Conservation (phyloP, 2,329 filamentous ascomycete genomes). For the Claviceps sp. region DNA sequence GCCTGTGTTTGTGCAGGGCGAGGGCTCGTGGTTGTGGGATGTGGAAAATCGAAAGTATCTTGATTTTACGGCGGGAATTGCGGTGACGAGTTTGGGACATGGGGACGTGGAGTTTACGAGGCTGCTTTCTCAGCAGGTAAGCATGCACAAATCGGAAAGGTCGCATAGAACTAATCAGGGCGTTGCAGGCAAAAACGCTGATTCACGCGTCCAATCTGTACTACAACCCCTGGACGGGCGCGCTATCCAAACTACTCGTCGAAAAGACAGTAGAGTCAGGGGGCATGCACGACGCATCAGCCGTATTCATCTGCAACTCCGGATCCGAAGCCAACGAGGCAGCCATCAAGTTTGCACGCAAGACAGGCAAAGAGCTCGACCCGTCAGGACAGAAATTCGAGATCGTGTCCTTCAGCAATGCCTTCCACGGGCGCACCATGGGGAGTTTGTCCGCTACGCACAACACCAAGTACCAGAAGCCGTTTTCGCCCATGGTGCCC, state of each 20-base stretch:
- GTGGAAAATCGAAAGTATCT: constrained; percentile 79
- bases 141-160: not conserved
- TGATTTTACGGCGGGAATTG: constrained; percentile 92
- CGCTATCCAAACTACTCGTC: constrained; percentile 73
- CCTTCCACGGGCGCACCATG: constrained; percentile 96
- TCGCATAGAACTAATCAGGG: too few relatives aligned
- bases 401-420: constrained; percentile 78
- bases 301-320: constrained; percentile 91
- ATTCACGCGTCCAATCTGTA: constrained; percentile 94
- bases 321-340: constrained; percentile 96
- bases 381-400: constrained; percentile 64
- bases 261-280: constrained; percentile 67
- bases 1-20: constrained; percentile 77
- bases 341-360: constrained; percentile 91
- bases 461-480: constrained; percentile 94
- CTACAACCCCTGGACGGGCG: constrained; percentile 90
- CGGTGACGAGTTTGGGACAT: constrained; percentile 86
- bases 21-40: constrained; percentile 83
- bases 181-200: constrained; percentile 49
- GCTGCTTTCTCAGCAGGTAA: constrained; percentile 65
- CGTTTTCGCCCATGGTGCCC: constrained; percentile 89
- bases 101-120: constrained; percentile 66
- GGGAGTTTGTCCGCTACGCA: constrained; percentile 89
- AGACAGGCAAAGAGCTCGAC: constrained; percentile 66
- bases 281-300: constrained; percentile 65